Evolutionary conservation across 2,329 filamentous ascomycete species (phyloP).

Genomic region (Alternaria arborescens): DNA sequence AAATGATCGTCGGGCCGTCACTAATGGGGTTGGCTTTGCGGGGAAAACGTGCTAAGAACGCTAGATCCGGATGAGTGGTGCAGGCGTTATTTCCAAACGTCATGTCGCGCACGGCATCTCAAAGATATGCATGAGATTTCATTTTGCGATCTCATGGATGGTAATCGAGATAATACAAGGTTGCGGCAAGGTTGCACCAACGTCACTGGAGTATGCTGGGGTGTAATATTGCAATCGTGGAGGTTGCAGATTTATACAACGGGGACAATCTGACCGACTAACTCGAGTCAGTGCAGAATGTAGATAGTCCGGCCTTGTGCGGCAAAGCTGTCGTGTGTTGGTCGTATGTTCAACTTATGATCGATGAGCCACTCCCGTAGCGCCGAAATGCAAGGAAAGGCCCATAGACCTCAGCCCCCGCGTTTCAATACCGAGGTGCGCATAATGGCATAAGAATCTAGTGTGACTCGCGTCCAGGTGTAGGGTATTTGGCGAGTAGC

Average conservation of each 20-base stretch:
- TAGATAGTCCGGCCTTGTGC: conserved; percentile 8
- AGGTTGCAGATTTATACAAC: neutral
- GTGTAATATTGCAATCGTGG: neutral
- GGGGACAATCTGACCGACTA: neutral
- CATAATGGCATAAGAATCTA: conserved; percentile 22
- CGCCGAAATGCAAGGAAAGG: neutral
- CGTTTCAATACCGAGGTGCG: conserved; percentile 12
- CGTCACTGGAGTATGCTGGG: neutral
- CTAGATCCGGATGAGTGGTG: conserved; percentile 12
- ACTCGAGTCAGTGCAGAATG: neutral
- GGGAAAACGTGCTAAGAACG: conserved; percentile 39
- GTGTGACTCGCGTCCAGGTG: conserved; percentile 23
- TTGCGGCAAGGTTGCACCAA: neutral
- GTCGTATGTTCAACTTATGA: neutral
- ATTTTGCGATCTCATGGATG: neutral
- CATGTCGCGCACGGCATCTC: conserved; percentile 18
- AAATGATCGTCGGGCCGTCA: conserved; percentile 32
- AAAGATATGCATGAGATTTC: conserved; percentile 1
- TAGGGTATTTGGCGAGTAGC: conserved; percentile 9
- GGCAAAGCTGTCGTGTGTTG: conserved; percentile 7
- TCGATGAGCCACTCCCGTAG: neutral
- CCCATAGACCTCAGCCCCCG: conserved; percentile 12
- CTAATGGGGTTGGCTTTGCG: conserved; percentile 37
- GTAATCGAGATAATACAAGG: neutral
- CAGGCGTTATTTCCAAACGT: conserved; percentile 29